Evolutionary conservation across 345 rosid species (phyloP).

Genomic region (Eucalyptus marginata): DNA sequence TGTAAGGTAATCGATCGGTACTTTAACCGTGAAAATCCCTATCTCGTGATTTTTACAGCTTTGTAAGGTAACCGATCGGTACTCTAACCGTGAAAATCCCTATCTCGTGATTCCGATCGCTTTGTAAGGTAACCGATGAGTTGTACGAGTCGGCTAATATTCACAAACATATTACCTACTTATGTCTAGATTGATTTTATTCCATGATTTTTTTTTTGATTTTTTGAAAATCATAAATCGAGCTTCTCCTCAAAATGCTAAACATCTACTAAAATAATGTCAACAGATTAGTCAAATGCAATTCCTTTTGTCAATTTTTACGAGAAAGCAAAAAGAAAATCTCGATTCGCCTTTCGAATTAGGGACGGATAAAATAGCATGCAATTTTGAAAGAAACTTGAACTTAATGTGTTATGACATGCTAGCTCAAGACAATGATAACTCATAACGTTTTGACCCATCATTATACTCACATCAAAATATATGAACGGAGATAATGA

Average conservation of each 20-base stretch:
- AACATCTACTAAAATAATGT: background rate
- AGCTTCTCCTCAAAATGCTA: background rate
- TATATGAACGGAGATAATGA: fast-evolving
- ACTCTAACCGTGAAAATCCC: background rate
- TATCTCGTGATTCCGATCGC: background rate
- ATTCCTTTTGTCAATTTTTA: background rate
- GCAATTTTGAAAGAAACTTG: background rate
- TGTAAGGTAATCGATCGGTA: too few species aligned
- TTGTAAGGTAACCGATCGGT: too few species aligned
- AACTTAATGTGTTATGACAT: fast-evolving
- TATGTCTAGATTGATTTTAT: background rate
- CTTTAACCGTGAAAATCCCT: too few species aligned
- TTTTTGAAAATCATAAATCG: background rate
- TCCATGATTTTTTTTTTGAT: fast-evolving
- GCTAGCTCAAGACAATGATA: fast-evolving
- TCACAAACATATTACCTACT: background rate
- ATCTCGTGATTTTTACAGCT: too few species aligned
- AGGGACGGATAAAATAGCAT: fast-evolving
- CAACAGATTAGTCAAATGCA: fast-evolving
- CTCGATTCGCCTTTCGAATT: fast-evolving
- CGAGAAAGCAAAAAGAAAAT: fast-evolving
- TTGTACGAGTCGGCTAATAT: background rate
- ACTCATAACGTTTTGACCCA: fast-evolving
- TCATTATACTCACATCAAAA: fast-evolving
- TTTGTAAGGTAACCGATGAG: background rate